These are phyloP conservation scores for Ogataea philodendri DNA, from an alignment of 805 yeast species.

Conservation along the genomic window DNA sequence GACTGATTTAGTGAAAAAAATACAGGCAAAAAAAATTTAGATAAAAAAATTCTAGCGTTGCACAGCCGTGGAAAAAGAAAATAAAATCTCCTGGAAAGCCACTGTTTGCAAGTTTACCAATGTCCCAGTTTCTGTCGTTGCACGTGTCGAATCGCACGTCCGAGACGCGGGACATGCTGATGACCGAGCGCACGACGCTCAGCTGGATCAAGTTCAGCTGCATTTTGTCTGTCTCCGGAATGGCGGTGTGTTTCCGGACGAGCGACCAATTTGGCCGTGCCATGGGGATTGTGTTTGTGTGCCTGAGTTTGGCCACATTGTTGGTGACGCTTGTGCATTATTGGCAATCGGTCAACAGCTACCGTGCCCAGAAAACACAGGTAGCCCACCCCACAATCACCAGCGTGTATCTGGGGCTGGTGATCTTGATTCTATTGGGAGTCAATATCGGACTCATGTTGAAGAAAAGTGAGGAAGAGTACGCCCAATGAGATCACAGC, in stretches of 20 bases:
- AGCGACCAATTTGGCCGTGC: slow-evolving; percentile 27
- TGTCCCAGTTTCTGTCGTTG: slow-evolving; percentile 19
- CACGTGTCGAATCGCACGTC: slow-evolving; percentile 39
- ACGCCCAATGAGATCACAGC: slow-evolving; percentile 3
- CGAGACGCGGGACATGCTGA: slow-evolving; percentile 55
- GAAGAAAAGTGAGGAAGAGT: slow-evolving; percentile 5
- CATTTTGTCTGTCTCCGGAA: slow-evolving; percentile 44
- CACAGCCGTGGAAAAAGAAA: slow-evolving; percentile 5
- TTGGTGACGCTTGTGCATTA: slow-evolving; percentile 42
- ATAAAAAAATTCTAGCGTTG: slow-evolving; percentile 1
- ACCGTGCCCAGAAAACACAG: slow-evolving; percentile 41
- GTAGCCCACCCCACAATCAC: slow-evolving; percentile 38
- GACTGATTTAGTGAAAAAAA: too few species aligned
- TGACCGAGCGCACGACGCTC: slow-evolving; percentile 52
- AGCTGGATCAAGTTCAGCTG: slow-evolving; percentile 47
- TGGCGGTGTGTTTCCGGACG: slow-evolving; percentile 47
- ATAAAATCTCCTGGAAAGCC: too few species aligned
- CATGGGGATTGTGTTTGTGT: slow-evolving; percentile 30
- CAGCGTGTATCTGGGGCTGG: slow-evolving; percentile 32
- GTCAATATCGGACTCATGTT: slow-evolving; percentile 35
- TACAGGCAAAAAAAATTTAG: slow-evolving; percentile 1
- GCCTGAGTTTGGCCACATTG: slow-evolving; percentile 39
- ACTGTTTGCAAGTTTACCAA: neutral
- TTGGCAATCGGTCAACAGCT: slow-evolving; percentile 42
- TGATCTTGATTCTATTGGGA: slow-evolving; percentile 37